Base-by-base conservation (phyloP, 208 protist species). In the Entamoeba invadens region DNA sequence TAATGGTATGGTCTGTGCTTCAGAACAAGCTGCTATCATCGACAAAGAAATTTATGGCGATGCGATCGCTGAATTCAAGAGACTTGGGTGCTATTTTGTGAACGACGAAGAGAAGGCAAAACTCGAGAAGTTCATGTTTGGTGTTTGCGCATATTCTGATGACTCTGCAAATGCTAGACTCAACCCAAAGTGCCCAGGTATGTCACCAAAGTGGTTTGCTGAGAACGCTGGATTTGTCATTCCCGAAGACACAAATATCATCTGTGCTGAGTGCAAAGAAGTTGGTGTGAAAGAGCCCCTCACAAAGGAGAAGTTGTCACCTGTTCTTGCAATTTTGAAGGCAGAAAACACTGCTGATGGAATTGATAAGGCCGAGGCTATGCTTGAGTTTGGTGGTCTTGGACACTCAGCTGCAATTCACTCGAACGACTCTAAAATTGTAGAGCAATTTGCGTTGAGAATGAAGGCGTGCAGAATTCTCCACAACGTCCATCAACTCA, bases 21-120 rank as follows among this genome's bases (percentile, higher is more conserved):
- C 50, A 68, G 50, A 68, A 68, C 50, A 95, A 95, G 45, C 94
- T 94, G 72, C 95, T 95, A 91, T 94, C 95, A 57, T 94, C 92
- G 16, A 51, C 95, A 16, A 87, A 93, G 5, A 21, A 91, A 91
- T 91, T 93, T 68, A 46, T 94, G n/a, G 44, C 72, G 4, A 51
- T 93, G 14, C 45, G 14, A 12, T 42, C 94, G n/a, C 87, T 92
- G 31, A 92, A 95, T 6, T 95, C 44, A 57, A 50, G 3, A 68
- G 94, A 16, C 92, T 87, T 72, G 95, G 95, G 72, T 18, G 31
- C 51, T 93, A 92, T 46, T 51, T 96, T 46, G 3, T 94, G 10
- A 91, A 93, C 12, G 91, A n/a, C 16, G 95, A 96, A 45, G 95
- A 96, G 51, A 95, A 42, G 4, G 57, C 42, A n/a, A 95, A 93